Conservation (phyloP, 805 yeast genomes). For the Grigorovia transvaalensis region DNA sequence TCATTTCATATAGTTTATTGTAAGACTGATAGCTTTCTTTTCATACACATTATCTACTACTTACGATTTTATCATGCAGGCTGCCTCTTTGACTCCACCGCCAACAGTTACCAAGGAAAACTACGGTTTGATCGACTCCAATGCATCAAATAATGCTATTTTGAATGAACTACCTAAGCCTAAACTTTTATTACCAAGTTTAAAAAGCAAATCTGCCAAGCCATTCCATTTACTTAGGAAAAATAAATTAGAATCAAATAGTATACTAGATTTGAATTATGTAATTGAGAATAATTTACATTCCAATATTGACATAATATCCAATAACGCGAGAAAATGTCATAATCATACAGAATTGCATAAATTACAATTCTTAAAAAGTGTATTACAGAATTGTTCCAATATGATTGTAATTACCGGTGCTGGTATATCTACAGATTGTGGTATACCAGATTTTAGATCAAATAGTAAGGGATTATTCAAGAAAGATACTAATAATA, state of each 20-base stretch:
- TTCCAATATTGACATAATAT: not conserved
- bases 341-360: not conserved
- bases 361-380: conserved; percentile 39
- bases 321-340: not conserved
- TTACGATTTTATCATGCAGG: not conserved
- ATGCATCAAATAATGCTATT: too few species aligned
- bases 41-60: too few species aligned
- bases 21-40: too few species aligned
- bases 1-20: too few species aligned
- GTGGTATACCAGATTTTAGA: conserved; percentile 85
- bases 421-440: conserved; percentile 84
- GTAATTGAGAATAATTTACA: conserved; percentile 3
- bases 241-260: conserved; percentile 38
- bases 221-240: conserved; percentile 5
- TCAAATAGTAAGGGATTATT: conserved; percentile 70
- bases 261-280: conserved; percentile 32
- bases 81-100: conserved; percentile 14
- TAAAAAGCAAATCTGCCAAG: conserved; percentile 1
- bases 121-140: too few species aligned
- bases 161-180: conserved; percentile 5
- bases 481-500: conserved; percentile 40
- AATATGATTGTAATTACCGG: conserved; percentile 64
- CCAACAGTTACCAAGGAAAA: conserved; percentile 1
- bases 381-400: conserved; percentile 45
- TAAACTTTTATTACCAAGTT: conserved; percentile 14